Evolutionary conservation across 768 basidiomycete genomes (phyloP), one percentile per base, ranked within the genome.

Genomic region (Coprinopsis marcescibilis): DNA sequence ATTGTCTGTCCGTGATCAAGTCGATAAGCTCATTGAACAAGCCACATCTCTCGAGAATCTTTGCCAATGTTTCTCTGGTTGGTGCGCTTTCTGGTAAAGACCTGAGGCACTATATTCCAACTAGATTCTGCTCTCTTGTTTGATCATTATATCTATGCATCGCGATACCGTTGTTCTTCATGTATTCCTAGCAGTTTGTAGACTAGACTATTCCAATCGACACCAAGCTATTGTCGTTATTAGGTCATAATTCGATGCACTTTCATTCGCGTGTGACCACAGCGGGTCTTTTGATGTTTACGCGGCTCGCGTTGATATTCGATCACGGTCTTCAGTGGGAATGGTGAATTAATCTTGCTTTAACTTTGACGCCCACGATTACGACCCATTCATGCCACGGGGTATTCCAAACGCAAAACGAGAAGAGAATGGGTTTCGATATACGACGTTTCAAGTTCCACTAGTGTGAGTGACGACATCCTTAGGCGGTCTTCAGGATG

Each of bases 31-130:
- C 44, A 97, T 99, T 52, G 76, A 83, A 52, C 91, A 98, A 63
- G 91, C 96, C 3, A 96, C 89, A 3, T 85, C 89, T 12, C 64
- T 97, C 35, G 94, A 97, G 64, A 96, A 98, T 62, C 78, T 98
- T 2, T 96, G 92, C 62, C 94, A 95, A 62, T 93, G 91, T 59
- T 96, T 95, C 72, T 89, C 91, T 51, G 93, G 93, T 63, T 95
- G 92, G 93, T 87, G 85, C 66, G 85, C 85, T 33, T 88, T 87
- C 67, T 88, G 85, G 85, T 88, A 66, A 55, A n/a, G 48, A 12
- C 44, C 29, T 17, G 19, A 36, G 11, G 50, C 12, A 44, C 48
- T 46, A 41, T 48, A 46, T 43, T 29, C 46, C 40, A 48, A 43
- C 27, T 36, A n/a, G n/a, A n/a, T n/a, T n/a, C n/a, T n/a, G n/a